Conservation (phyloP, 345 rosid species). For the Combretum micranthum region DNA sequence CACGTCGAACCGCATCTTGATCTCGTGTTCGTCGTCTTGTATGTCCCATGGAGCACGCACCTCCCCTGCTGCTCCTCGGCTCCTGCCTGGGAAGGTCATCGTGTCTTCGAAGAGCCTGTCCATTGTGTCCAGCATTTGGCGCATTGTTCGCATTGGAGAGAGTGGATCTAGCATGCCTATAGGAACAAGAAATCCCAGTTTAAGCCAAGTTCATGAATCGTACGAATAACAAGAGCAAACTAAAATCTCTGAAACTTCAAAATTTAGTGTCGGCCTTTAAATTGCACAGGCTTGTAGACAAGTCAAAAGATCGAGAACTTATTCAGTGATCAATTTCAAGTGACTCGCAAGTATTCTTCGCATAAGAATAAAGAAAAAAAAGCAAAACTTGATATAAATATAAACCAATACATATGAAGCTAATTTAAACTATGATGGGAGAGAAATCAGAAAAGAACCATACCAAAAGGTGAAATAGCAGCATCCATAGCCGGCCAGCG, state of each 20-base stretch:
- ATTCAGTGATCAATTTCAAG: no score
- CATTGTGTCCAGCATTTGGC: conserved; percentile 75
- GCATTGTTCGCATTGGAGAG: conserved; percentile 72
- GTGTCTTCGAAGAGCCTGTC: conserved; percentile 61
- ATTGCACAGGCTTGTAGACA: no score
- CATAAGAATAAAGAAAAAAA: no score
- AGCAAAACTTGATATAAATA: no score
- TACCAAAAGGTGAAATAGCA: conserved; percentile 56
- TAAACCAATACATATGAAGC: neutral
- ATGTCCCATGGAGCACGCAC: conserved; percentile 75
- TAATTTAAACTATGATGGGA: no score
- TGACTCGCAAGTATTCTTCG: no score
- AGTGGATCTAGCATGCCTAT: conserved; percentile 57
- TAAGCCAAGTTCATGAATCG: no score
- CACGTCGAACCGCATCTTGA: conserved; percentile 82
- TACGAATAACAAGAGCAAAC: neutral
- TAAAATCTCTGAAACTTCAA: neutral
- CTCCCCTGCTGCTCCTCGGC: conserved; percentile 25
- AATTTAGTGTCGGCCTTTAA: neutral
- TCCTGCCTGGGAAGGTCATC: conserved; percentile 27
- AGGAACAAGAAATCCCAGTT: no score
- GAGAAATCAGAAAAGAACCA: neutral
- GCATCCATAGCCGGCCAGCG: conserved; percentile 31
- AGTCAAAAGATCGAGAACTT: no score
- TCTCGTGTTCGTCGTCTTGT: conserved; percentile 65